phyloP scores from a whole-genome alignment of 2,329 filamentous ascomycete genomes.

The Arthroderma sp. region DNA sequence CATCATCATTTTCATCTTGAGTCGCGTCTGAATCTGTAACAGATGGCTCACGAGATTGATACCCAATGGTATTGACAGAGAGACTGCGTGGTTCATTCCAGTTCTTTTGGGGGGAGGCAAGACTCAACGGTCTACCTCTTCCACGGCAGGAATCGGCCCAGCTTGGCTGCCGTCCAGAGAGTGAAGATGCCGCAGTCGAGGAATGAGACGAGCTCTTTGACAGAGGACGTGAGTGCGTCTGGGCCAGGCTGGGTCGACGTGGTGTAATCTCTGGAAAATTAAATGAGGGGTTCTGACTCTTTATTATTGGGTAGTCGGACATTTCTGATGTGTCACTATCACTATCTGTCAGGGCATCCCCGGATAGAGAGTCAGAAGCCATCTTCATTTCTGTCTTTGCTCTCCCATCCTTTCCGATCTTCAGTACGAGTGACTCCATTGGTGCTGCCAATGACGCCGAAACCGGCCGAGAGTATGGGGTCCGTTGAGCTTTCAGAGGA shows the following conservation, averaged over 20 bases:
- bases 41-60: conserved; percentile 12
- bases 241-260: conserved; percentile 18
- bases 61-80: conserved; percentile 15
- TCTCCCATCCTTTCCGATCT: conserved; percentile 36
- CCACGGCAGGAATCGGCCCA: conserved; percentile 25
- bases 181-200: conserved; percentile 27
- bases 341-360: conserved; percentile 31
- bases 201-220: conserved; percentile 32
- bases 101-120: conserved; percentile 14
- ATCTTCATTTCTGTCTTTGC: conserved; percentile 34
- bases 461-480: conserved; percentile 20
- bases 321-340: conserved; percentile 28
- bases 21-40: conserved; percentile 13
- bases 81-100: conserved; percentile 23
- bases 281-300: conserved; percentile 28
- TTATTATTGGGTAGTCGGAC: conserved; percentile 25
- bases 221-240: conserved; percentile 26
- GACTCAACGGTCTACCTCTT: conserved; percentile 14
- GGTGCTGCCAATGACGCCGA: conserved; percentile 23
- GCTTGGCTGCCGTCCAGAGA: conserved; percentile 26
- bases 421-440: conserved; percentile 31
- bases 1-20: conserved; percentile 15
- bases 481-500: conserved; percentile 25
- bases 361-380: conserved; percentile 18
- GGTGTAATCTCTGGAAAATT: conserved; percentile 21